A percentile compares a stretch with the other conserved stretches of the same genome.
Conservation (phyloP, 73 alveolate species). For the Paramecium biaurelia region DNA sequence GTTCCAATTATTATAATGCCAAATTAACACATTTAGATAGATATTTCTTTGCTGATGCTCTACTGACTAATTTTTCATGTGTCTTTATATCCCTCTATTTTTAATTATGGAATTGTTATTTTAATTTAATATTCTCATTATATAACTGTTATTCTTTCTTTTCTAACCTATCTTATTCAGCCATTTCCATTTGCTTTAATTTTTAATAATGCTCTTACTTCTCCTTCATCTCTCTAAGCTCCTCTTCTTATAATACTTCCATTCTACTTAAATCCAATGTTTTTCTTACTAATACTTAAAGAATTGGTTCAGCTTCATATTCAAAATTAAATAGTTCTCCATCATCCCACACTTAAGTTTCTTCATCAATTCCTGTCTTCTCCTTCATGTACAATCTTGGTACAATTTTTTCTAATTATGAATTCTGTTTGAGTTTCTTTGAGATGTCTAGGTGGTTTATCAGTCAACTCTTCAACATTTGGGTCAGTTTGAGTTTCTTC, state of each 20-base stretch:
- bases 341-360: conserved; percentile 84
- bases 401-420: conserved; percentile 81
- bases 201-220: conserved; percentile 86
- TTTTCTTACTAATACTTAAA: conserved; percentile 79
- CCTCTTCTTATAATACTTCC: conserved; percentile 96
- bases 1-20: neutral
- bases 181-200: conserved; percentile 81
- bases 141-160: conserved; percentile 71
- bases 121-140: conserved; percentile 83
- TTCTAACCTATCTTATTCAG: conserved; percentile 89
- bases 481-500: conserved; percentile 75
- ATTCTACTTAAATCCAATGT: conserved; percentile 88
- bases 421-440: conserved; percentile 89
- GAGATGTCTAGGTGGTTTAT: conserved; percentile 63
- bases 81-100: conserved; percentile 66
- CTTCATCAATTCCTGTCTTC: conserved; percentile 86
- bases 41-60: neutral
- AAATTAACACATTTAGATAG: neutral
- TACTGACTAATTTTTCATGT: conserved; percentile 64
- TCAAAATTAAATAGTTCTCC: conserved; percentile 87
- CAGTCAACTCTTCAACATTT: conserved; percentile 74
- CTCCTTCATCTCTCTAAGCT: conserved; percentile 82
- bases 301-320: conserved; percentile 90
- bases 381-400: conserved; percentile 82
- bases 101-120: conserved; percentile 60